Conservation (phyloP, 208 protist species). For the Leptomonas pyrrhocoris region DNA sequence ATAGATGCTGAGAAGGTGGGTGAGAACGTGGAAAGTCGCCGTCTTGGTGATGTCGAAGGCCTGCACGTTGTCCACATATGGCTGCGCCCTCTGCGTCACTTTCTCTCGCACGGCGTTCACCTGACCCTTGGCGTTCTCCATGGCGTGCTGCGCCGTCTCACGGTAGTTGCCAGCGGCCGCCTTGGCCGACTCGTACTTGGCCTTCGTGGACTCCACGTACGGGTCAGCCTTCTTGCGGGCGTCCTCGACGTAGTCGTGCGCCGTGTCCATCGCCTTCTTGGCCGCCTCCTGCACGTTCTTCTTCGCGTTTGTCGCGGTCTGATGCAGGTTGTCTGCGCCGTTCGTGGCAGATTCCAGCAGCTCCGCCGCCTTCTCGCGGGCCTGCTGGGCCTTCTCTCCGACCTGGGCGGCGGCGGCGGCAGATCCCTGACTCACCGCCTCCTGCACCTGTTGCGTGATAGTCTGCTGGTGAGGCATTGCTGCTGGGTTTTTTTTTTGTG, state of each 20-base stretch:
- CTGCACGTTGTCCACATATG: slow-evolving; percentile 32
- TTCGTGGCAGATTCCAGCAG: slow-evolving; percentile 22
- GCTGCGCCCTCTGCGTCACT: slow-evolving; percentile 32
- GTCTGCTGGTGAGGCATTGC: slow-evolving; percentile 5
- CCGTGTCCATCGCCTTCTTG: slow-evolving; percentile 34
- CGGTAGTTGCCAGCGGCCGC: slow-evolving; percentile 32
- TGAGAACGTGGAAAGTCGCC: slow-evolving; percentile 32
- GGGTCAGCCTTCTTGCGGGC: slow-evolving; percentile 42
- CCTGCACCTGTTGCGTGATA: slow-evolving; percentile 12
- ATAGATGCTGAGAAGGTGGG: slow-evolving; percentile 39
- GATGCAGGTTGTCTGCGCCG: slow-evolving; percentile 35
- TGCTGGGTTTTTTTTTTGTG: background rate
- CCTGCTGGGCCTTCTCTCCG: slow-evolving; percentile 9
- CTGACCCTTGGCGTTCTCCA: slow-evolving; percentile 41
- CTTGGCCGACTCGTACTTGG: slow-evolving; percentile 32
- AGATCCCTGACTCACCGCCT: background rate
- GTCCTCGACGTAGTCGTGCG: slow-evolving; percentile 40
- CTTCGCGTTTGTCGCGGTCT: slow-evolving; percentile 21
- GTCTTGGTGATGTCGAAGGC: slow-evolving; percentile 55
- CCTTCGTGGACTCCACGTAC: slow-evolving; percentile 41
- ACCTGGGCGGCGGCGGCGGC: slow-evolving; percentile 2
- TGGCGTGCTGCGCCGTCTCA: slow-evolving; percentile 25
- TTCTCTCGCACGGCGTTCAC: slow-evolving; percentile 30
- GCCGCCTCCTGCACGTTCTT: slow-evolving; percentile 30
- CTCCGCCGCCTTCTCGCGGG: slow-evolving; percentile 10